Conservation (phyloP, 2,329 filamentous ascomycete genomes). For the Cladosporium sp. region DNA sequence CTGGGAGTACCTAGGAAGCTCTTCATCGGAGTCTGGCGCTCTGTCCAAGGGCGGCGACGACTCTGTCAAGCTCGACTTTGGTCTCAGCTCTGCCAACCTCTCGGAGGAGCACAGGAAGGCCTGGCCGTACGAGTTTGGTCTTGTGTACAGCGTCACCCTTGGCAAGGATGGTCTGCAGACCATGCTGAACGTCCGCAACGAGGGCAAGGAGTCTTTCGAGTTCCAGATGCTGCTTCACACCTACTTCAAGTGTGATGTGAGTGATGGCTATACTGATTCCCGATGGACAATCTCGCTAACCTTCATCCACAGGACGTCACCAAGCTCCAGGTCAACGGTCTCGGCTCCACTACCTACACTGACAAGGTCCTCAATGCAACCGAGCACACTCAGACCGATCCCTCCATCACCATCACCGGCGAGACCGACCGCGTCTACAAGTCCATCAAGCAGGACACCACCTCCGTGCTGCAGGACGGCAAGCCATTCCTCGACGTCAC, state of each 20-base stretch:
- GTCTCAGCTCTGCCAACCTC: constrained; percentile 73
- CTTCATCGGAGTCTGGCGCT: constrained; percentile 61
- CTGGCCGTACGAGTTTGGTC: constrained; percentile 85
- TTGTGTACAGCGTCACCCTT: constrained; percentile 91
- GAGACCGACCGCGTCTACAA: constrained; percentile 91
- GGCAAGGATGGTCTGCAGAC: constrained; percentile 74
- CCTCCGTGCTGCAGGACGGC: constrained; percentile 63
- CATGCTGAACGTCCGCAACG: constrained; percentile 83
- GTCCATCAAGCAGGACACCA: constrained; percentile 60
- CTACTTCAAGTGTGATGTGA: constrained; percentile 78
- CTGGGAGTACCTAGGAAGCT: constrained; percentile 95
- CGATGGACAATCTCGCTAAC: neutral
- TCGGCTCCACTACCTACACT: constrained; percentile 72
- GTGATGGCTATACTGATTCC: constrained; percentile 27
- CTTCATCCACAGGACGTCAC: constrained; percentile 67
- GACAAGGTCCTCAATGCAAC: constrained; percentile 20
- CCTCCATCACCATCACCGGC: constrained; percentile 66
- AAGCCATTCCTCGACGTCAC: constrained; percentile 69
- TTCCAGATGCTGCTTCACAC: constrained; percentile 91
- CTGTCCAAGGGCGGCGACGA: constrained; percentile 53
- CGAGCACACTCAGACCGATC: constrained; percentile 62
- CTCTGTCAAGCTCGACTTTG: constrained; percentile 93
- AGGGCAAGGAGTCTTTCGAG: constrained; percentile 78
- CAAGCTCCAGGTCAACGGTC: constrained; percentile 69
- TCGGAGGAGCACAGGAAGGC: constrained; percentile 65